Base-by-base conservation (phyloP, 257 asterid species). In the Scutellaria minor region DNA sequence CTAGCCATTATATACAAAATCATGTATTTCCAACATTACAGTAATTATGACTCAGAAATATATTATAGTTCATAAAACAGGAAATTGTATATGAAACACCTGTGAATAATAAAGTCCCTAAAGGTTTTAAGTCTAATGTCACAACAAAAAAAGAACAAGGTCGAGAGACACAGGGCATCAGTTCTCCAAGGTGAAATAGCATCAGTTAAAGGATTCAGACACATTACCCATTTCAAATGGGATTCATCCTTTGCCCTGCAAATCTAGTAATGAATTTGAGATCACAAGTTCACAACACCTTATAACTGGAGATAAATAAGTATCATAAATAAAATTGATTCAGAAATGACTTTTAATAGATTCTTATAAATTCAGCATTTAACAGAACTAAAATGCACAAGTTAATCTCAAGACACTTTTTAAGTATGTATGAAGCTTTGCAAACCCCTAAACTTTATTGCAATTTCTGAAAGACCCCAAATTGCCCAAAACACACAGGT, bases 181-280 rank as follows among this genome's bases (percentile, higher is more conserved):
- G 70, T 42, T 78, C 82, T 78, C 72, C 72, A 73, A 68, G 79
- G 68, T 60, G 69, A 73, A 66, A 46, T 10, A 52, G 60, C 66
- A 67, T 78, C 84, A 77, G 9, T 9, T 22, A 35, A 48, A 42
- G 4, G 18, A 47, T 3, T 78, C 79, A 78, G 77, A 50, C 18
- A 14, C 68, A 70, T 31, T 57, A 75, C 75, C 77, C 74, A 79
- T 70, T 75, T 13, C 20, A 20, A 27, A 53, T 55, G 76, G 66
- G 73, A 65, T 41, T 71, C 69, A 75, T 66, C 78, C 18, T 50
- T 14, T 46, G 78, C 59, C 72, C 37, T 2, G 46, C 2, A 5
- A 2, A 42, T 22, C 14, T 41, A 40, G 10, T 11, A 12, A 39
- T 31, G 45, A 52, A 64, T 9, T 7, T 6, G 8, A 71, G 3